These are phyloP conservation scores for Pythium scleroteichum DNA, from an alignment of 352 stramenopile species.

Conservation along the genomic window DNA sequence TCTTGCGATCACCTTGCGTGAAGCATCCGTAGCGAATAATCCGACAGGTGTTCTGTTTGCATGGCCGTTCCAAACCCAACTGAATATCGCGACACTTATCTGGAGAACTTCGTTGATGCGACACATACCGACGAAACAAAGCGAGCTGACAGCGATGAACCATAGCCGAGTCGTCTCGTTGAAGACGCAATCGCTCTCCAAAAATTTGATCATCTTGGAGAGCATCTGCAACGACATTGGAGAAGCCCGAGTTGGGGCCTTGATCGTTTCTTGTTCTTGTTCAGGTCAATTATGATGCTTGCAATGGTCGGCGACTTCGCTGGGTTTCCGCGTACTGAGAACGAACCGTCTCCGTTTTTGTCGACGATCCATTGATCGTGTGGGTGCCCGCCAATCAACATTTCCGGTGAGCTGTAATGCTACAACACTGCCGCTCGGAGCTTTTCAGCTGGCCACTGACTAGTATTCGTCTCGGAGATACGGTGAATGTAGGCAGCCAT, in stretches of 20 bases:
- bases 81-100: constrained; percentile 14
- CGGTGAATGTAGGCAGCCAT: no score
- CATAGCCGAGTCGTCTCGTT: constrained; percentile 14
- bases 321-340: constrained; percentile 1
- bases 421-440: no score
- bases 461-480: no score
- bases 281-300: neutral
- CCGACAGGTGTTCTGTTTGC: neutral
- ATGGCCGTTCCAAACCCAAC: neutral
- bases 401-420: no score
- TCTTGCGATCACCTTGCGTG: constrained; percentile 14
- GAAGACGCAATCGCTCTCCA: neutral
- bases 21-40: constrained; percentile 18
- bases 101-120: constrained; percentile 15
- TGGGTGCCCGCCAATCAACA: neutral
- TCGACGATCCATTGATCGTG: constrained; percentile 7
- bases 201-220: neutral
- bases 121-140: constrained; percentile 21
- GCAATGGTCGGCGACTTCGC: constrained; percentile 8
- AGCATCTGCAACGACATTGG: constrained; percentile 7
- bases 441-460: no score
- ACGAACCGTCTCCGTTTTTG: neutral
- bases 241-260: constrained; percentile 4
- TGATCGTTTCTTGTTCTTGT: constrained; percentile 10
- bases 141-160: neutral